phyloP scores from a whole-genome alignment of 495 filamentous ascomycete species.

The Penicillium manginii region DNA sequence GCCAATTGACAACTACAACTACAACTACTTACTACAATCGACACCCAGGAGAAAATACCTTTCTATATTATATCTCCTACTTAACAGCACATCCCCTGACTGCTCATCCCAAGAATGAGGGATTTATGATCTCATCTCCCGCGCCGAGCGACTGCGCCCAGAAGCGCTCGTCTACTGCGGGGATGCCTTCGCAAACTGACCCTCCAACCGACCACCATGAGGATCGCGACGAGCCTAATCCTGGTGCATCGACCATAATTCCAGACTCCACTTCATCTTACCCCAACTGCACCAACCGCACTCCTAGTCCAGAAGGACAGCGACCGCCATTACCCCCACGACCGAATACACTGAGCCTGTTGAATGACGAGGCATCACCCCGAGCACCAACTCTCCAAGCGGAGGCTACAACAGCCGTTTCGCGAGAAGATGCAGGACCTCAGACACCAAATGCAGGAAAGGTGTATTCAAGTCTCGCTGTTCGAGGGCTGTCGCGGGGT shows the following conservation, averaged over 20 bases:
- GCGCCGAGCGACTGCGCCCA: constrained; percentile 29
- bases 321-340: constrained; percentile 73
- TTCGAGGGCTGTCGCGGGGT: constrained; percentile 40
- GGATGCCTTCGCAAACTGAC: constrained; percentile 26
- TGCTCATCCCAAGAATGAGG: constrained; percentile 14
- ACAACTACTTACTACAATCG: neutral
- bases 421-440: constrained; percentile 79
- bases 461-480: constrained; percentile 55
- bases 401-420: constrained; percentile 81
- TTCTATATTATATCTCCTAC: too few relatives aligned
- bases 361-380: constrained; percentile 43
- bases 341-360: constrained; percentile 50
- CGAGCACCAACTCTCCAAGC: constrained; percentile 59
- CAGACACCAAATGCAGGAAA: too few relatives aligned
- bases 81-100: neutral
- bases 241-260: constrained; percentile 10
- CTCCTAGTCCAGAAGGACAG: constrained; percentile 40
- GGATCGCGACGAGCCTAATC: constrained; percentile 13
- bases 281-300: constrained; percentile 22
- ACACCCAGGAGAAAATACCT: neutral
- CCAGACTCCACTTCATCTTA: constrained; percentile 9
- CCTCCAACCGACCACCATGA: constrained; percentile 17
- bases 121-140: constrained; percentile 15
- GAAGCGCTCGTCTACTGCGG: constrained; percentile 31
- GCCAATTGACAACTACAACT: constrained; percentile 8